A percentile compares a stretch with the other conserved stretches of the same genome.
Conservation (phyloP, 2,329 filamentous ascomycete genomes). For the Cladosporium sp. region DNA sequence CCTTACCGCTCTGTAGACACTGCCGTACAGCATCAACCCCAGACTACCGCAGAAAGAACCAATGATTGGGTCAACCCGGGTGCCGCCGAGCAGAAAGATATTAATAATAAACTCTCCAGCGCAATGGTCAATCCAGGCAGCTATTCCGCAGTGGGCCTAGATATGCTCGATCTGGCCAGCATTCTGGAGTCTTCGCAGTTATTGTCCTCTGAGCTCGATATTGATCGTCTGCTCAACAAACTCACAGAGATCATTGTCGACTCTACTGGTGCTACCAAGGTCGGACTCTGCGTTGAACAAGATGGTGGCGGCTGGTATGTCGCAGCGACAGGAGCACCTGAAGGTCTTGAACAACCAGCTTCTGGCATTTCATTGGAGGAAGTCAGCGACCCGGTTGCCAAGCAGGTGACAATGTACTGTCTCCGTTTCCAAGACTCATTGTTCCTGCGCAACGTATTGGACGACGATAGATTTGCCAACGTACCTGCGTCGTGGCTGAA, state of each 20-base stretch:
- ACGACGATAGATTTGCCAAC: conserved; percentile 74
- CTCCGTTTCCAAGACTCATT: conserved; percentile 72
- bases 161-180: conserved; percentile 77
- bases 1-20: not conserved
- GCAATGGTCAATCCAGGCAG: conserved; percentile 44
- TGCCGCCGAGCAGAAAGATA: conserved; percentile 24
- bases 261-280: conserved; percentile 69
- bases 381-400: conserved; percentile 63
- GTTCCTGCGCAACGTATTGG: conserved; percentile 68
- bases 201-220: conserved; percentile 71
- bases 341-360: conserved; percentile 65
- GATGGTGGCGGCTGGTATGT: conserved; percentile 64
- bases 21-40: conserved; percentile 34
- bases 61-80: conserved; percentile 48
- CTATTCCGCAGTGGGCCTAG: conserved; percentile 62
- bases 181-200: conserved; percentile 76
- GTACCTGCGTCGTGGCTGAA: conserved; percentile 66
- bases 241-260: conserved; percentile 80
- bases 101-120: conserved; percentile 23
- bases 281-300: conserved; percentile 70
- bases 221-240: conserved; percentile 71
- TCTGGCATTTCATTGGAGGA: conserved; percentile 61
- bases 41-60: conserved; percentile 43
- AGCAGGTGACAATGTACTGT: conserved; percentile 73
- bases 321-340: conserved; percentile 68